Conservation (phyloP, 176 grass and related monocot genomes). For the Aegilops umbellulata region DNA sequence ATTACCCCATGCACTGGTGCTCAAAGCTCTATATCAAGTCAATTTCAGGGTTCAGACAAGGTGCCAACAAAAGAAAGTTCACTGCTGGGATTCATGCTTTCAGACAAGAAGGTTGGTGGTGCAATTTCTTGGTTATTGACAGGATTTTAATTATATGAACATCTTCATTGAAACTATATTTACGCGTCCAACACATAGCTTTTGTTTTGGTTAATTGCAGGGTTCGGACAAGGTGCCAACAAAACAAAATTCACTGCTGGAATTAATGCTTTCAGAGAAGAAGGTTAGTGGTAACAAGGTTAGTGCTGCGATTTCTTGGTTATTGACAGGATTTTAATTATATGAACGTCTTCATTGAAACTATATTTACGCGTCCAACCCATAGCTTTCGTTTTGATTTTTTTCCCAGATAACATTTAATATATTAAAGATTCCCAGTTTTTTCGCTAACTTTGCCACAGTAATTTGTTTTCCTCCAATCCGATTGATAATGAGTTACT, state of each 20-base stretch:
- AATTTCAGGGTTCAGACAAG: background rate
- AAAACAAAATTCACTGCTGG: background rate
- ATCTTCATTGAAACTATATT: background rate
- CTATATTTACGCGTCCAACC: background rate
- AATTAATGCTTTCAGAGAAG: background rate
- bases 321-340: background rate
- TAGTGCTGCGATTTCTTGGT: background rate
- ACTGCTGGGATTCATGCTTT: conserved; percentile 10
- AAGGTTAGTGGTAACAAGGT: background rate
- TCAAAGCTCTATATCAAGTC: conserved; percentile 1
- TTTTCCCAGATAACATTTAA: background rate
- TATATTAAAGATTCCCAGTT: background rate
- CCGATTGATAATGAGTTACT: background rate
- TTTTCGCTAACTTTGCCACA: background rate
- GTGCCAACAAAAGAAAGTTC: background rate
- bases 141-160: background rate
- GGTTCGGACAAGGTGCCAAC: background rate
- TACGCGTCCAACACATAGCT: background rate
- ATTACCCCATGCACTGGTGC: background rate
- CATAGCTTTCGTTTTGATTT: background rate
- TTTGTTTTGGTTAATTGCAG: background rate
- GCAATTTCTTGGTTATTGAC: background rate
- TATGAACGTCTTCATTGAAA: background rate
- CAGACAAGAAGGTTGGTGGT: conserved; percentile 6
- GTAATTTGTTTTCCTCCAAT: background rate